Evolutionary conservation across 192 early-diverging fungal species (phyloP), one percentile per base, ranked within the genome.

Genomic region (Dissophora ornata): DNA sequence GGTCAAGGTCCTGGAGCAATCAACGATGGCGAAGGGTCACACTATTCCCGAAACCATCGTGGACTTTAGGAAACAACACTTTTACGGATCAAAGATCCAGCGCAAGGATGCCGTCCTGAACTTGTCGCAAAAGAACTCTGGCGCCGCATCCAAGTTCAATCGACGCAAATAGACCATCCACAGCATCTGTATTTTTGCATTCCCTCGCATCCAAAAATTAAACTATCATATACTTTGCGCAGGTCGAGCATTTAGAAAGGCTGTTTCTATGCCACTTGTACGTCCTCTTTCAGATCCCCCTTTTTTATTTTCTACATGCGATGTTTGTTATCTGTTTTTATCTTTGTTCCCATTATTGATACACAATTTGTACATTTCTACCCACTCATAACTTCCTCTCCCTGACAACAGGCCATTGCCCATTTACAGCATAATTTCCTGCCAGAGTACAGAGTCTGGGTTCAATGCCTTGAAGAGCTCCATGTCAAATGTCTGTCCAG

Each of bases 381-480:
- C 38, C 21, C 28, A n/a, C n/a, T n/a, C n/a, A n/a, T n/a, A n/a
- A n/a, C n/a, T n/a, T n/a, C n/a, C n/a, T n/a, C n/a, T n/a, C n/a
- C n/a, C n/a, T n/a, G n/a, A n/a, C n/a, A n/a, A n/a, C n/a, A n/a
- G n/a, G n/a, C n/a, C n/a, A n/a, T n/a, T n/a, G n/a, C n/a, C n/a
- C n/a, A 6, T 56, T 57, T 61, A 77, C 57, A 67, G 36, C 16
- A 73, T 21, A 34, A 91, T 80, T 61, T 91, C 88, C 36, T 80
- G 53, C 66, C 88, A 71, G 12, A 90, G 71, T 12, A 81, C 84
- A 16, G 85, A 77, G 59, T 91, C 88, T 32, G 87, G 90, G 49
- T 89, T 88, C 46, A 91, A 67, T 6, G 82, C 84, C 21, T 80
- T 65, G 63, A 90, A 91, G 3, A 90, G 59, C 40, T 86, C 66